A percentile compares a stretch with the other conserved stretches of the same genome.
These are phyloP conservation scores for Pleurotus platypus DNA, from an alignment of 768 basidiomycete species.

Conservation along the genomic window DNA sequence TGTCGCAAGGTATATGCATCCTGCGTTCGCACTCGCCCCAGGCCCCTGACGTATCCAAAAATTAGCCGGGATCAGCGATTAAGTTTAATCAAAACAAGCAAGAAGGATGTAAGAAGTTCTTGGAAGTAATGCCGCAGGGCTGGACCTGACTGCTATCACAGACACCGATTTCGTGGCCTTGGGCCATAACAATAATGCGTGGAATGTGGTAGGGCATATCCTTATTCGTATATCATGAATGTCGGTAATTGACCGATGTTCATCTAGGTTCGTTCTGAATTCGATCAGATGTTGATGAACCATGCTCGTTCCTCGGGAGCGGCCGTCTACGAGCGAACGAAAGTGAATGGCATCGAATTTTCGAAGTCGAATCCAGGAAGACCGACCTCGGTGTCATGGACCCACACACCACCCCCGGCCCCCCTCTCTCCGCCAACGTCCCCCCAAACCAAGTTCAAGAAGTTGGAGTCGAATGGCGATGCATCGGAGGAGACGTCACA, in stretches of 20 bases:
- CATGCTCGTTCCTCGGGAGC: slow-evolving; percentile 52
- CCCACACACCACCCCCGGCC: slow-evolving; percentile 36
- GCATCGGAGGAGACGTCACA: background rate
- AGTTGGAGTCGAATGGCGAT: background rate
- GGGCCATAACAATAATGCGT: slow-evolving; percentile 50
- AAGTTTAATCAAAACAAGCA: slow-evolving; percentile 63
- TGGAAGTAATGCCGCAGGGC: slow-evolving; percentile 2
- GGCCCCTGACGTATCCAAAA: slow-evolving; percentile 2
- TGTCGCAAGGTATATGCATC: slow-evolving; percentile 37
- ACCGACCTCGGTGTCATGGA: slow-evolving; percentile 55
- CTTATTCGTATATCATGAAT: background rate
- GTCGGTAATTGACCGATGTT: background rate
- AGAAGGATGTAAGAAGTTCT: slow-evolving; percentile 50
- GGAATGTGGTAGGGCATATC: slow-evolving; percentile 53
- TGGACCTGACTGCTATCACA: slow-evolving; percentile 16
- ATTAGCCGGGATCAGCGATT: slow-evolving; percentile 57
- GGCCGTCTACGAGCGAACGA: slow-evolving; percentile 51
- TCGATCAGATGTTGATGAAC: slow-evolving; percentile 54
- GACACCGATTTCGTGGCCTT: slow-evolving; percentile 61
- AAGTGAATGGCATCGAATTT: slow-evolving; percentile 46
- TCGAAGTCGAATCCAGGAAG: slow-evolving; percentile 31
- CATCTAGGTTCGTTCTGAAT: slow-evolving; percentile 52
- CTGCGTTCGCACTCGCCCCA: background rate
- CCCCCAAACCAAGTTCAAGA: background rate
- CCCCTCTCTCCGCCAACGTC: slow-evolving; percentile 1